Evolutionary conservation across 2,329 filamentous ascomycete species (phyloP).

Genomic region (Diaporthe sp.): DNA sequence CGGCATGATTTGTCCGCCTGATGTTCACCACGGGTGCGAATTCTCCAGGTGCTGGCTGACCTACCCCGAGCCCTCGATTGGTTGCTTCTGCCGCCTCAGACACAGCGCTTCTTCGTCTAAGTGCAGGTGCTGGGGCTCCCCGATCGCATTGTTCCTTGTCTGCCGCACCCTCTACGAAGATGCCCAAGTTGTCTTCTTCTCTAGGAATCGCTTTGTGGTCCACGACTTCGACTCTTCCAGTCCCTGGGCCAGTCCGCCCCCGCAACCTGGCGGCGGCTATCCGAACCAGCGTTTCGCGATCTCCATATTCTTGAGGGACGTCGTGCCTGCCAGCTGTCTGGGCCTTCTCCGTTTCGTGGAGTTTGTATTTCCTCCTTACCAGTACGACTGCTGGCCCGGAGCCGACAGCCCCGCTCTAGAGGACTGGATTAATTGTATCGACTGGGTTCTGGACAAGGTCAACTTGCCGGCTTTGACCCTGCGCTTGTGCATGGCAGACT

Average conservation of each 20-base stretch:
- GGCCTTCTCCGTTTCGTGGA: constrained; percentile 11
- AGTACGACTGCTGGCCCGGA: background rate
- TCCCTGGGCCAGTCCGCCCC: background rate
- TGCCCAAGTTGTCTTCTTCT: constrained; percentile 37
- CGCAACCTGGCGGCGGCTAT: background rate
- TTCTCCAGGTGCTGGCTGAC: constrained; percentile 29
- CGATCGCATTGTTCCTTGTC: constrained; percentile 40
- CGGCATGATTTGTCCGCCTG: background rate
- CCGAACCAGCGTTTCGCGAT: background rate
- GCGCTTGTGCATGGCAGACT: background rate
- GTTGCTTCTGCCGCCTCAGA: constrained; percentile 39
- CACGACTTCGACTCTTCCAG: background rate
- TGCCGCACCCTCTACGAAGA: constrained; percentile 37
- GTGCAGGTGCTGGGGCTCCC: constrained; percentile 43
- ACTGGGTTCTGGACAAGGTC: background rate
- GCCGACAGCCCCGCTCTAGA: background rate
- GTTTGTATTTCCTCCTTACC: constrained; percentile 7
- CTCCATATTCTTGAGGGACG: background rate
- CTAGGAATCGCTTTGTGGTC: constrained; percentile 41
- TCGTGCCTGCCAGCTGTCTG: background rate
- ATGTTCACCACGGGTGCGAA: constrained; percentile 21
- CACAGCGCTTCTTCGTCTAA: constrained; percentile 40
- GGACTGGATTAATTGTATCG: background rate
- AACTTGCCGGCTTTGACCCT: background rate
- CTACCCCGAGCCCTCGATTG: background rate